These are phyloP conservation scores for Aethionema arabicum DNA, from an alignment of 345 rosid genomes.

Conservation along the genomic window DNA sequence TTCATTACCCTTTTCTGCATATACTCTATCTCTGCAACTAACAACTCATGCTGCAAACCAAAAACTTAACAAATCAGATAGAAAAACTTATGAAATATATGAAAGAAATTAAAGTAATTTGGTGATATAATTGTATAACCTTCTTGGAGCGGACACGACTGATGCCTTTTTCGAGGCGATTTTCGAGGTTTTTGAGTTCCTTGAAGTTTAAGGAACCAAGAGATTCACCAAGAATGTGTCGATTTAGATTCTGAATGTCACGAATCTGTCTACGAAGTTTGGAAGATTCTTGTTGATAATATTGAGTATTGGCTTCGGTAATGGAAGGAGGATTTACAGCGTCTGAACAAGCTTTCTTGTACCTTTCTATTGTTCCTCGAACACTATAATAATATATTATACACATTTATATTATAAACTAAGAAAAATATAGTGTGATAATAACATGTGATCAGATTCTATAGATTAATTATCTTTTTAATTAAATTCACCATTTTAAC, in stretches of 20 bases:
- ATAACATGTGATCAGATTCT: no score
- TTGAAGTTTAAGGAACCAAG: slow-evolving; percentile 56
- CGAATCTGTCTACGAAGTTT: slow-evolving; percentile 75
- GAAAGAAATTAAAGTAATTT: background rate
- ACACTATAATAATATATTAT: slow-evolving; percentile 75
- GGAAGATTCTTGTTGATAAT: slow-evolving; percentile 86
- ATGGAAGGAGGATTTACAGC: slow-evolving; percentile 59
- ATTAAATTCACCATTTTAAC: no score
- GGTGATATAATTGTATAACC: slow-evolving; percentile 42
- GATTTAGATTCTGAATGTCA: slow-evolving; percentile 68
- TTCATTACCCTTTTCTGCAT: slow-evolving; percentile 87
- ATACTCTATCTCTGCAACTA: slow-evolving; percentile 83
- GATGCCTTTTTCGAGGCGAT: slow-evolving; percentile 76
- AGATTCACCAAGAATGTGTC: slow-evolving; percentile 85
- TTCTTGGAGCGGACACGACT: slow-evolving; percentile 81
- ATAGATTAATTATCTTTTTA: no score
- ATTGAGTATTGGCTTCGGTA: slow-evolving; percentile 87
- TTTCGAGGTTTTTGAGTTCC: slow-evolving; percentile 82
- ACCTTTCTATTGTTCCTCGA: slow-evolving; percentile 81
- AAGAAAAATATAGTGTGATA: no score
- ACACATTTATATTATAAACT: no score
- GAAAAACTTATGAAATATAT: background rate
- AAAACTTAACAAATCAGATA: slow-evolving; percentile 23
- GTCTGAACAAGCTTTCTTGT: slow-evolving; percentile 72
- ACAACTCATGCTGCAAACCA: slow-evolving; percentile 62